Percentiles rank a stretch among this genome's conserved stretches.
These are phyloP conservation scores for Aspergillus ustus DNA, from an alignment of 2,329 filamentous ascomycete genomes.

Conservation along the genomic window DNA sequence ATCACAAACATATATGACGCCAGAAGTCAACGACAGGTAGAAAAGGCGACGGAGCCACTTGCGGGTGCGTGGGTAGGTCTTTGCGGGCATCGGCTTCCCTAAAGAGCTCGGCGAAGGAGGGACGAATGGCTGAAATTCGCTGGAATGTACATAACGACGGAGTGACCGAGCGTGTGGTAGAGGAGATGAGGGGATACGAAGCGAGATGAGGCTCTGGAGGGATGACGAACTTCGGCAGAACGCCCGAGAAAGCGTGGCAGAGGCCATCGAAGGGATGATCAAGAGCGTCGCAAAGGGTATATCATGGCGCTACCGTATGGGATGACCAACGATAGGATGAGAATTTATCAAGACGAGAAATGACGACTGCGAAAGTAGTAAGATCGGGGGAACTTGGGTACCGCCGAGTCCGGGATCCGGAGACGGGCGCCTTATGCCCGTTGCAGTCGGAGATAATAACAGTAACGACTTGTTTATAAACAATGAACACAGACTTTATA, in stretches of 20 bases:
- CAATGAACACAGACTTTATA: neutral
- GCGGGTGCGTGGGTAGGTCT: conserved; percentile 70
- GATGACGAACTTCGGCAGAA: conserved; percentile 3
- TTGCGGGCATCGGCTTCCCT: conserved; percentile 71
- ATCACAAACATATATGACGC: conserved; percentile 71
- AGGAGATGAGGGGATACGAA: conserved; percentile 9
- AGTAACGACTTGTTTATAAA: neutral
- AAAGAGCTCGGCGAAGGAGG: conserved; percentile 81
- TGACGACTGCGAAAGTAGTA: neutral
- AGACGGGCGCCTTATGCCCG: neutral
- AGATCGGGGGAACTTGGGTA: neutral
- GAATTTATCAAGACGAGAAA: neutral
- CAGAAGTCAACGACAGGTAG: conserved; percentile 63
- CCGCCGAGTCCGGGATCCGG: neutral
- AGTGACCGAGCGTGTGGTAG: conserved; percentile 59
- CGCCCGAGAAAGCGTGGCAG: conserved; percentile 14
- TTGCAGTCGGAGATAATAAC: conserved; percentile 2
- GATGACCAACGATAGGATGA: neutral
- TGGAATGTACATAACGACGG: conserved; percentile 58
- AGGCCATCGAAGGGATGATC: conserved; percentile 14
- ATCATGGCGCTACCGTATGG: neutral
- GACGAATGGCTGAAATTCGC: conserved; percentile 66
- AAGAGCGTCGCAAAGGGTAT: neutral
- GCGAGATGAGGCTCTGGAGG: conserved; percentile 9
- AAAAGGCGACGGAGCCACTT: conserved; percentile 79